Evolutionary conservation across 2,329 filamentous ascomycete genomes (phyloP), one percentile per base, ranked within the genome.

Genomic region (Aspergillus pseudoterreus): DNA sequence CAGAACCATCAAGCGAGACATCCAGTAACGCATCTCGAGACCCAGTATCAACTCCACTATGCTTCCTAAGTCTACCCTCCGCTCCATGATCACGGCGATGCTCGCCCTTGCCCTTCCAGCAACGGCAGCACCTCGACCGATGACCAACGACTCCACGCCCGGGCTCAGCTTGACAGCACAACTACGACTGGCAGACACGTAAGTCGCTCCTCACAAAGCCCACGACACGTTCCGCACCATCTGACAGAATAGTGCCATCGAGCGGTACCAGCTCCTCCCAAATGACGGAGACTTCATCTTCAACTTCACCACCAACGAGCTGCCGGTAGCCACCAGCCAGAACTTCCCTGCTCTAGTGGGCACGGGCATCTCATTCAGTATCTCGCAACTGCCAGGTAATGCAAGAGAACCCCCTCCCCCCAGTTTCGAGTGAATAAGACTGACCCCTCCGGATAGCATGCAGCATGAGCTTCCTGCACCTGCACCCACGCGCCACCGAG

Each of bases 401-500:
- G 35, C 22, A 11, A 17, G 12, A 12, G 27, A 45, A 4, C 4
- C 19, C 14, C 4, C 19, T 3, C 24, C 24, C 19, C 4, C 24
- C 24, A 10, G 22, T 6, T 1, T 43, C 2, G 35, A 38, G 41
- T 30, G 19, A 22, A 4, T 33, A 9, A 27, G 6, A 32, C 51
- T 57, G 43, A 55, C 24, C 11, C 11, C 22, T 22, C 22, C 4
- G 27, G 24, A 49, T 19, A 63, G 61, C 51, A 27, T 63, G 61
- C 50, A 58, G 60, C 52, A 63, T 63, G 60, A 45, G 19, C 52
- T 63, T 60, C 45, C 48, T 63, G 12, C 61, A 63, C 27, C 57
- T 63, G 1, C 61, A 63, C 49, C 60, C 61, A 3, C 57, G 61
- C 24, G 61, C 60, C 9, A 63, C 58, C 1, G 61, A 62, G 48